Conservation (phyloP, 345 rosid genomes). For the Corchorus capsularis region DNA sequence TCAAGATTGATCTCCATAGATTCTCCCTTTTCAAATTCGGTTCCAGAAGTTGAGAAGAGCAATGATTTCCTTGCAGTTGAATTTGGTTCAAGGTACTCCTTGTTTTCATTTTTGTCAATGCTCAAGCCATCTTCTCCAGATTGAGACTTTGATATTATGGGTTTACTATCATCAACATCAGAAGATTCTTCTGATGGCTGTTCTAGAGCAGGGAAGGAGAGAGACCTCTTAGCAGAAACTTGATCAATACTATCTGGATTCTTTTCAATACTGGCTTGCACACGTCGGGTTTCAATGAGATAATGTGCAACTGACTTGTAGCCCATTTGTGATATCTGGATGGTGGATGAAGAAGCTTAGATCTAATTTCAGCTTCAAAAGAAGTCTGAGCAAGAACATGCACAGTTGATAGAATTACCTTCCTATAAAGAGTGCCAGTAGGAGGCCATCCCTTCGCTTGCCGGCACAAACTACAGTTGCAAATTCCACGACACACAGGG, state of each 20-base stretch:
- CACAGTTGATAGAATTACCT: constrained; percentile 42
- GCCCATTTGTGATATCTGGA: constrained; percentile 65
- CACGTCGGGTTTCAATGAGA: constrained; percentile 62
- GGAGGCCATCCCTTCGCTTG: constrained; percentile 82
- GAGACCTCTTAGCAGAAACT: constrained; percentile 62
- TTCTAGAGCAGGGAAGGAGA: constrained; percentile 48
- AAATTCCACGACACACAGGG: constrained; percentile 88
- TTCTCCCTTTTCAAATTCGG: constrained; percentile 9
- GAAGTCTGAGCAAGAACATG: neutral
- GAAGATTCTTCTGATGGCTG: constrained; percentile 23
- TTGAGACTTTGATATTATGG: constrained; percentile 21
- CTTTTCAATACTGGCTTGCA: constrained; percentile 34
- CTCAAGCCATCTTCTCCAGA: constrained; percentile 26
- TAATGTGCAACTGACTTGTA: constrained; percentile 96
- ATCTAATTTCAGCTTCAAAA: neutral
- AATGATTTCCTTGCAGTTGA: constrained; percentile 36
- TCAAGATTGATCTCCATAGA: constrained; percentile 18
- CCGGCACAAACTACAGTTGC: constrained; percentile 92
- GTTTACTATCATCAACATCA: constrained; percentile 19
- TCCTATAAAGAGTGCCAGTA: constrained; percentile 68
- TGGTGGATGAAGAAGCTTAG: constrained; percentile 24
- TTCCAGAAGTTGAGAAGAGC: constrained; percentile 35
- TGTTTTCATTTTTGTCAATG: constrained; percentile 23
- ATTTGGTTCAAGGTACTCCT: constrained; percentile 12
- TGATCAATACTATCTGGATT: constrained; percentile 34